Evolutionary conservation across 2,329 filamentous ascomycete genomes (phyloP).

Genomic region (Rhynchosporium graminicola): DNA sequence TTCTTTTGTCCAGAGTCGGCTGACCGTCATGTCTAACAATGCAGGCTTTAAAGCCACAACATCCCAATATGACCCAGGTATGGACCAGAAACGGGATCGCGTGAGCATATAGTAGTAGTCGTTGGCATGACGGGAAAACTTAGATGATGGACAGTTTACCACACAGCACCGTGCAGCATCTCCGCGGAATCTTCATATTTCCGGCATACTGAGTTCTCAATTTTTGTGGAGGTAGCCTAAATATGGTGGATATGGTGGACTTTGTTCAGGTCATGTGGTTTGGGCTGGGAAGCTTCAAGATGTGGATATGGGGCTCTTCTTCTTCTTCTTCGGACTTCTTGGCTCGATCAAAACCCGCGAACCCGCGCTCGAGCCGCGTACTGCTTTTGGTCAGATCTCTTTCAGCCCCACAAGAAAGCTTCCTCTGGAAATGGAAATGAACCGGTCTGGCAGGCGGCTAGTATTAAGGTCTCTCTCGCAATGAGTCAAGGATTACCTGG

Average conservation of each 20-base stretch:
- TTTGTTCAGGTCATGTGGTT: too few relatives aligned
- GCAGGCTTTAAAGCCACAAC: neutral
- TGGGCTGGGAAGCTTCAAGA: neutral
- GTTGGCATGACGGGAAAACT: too few relatives aligned
- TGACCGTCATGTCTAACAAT: constrained; percentile 7
- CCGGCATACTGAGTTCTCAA: neutral
- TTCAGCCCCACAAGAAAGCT: too few relatives aligned
- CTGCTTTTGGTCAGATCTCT: too few relatives aligned
- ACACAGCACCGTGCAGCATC: neutral
- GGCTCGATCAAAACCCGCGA: neutral
- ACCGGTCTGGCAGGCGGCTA: neutral
- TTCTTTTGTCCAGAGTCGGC: neutral
- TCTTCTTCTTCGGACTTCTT: neutral
- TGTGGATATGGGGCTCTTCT: neutral
- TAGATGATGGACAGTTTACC: too few relatives aligned
- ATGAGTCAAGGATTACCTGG: too few relatives aligned
- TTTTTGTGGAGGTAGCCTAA: neutral
- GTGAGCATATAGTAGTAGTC: too few relatives aligned
- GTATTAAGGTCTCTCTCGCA: constrained; percentile 7
- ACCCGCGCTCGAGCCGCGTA: too few relatives aligned
- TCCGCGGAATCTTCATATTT: constrained; percentile 1
- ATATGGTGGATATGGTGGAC: too few relatives aligned
- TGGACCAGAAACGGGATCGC: too few relatives aligned
- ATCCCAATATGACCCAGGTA: too few relatives aligned
- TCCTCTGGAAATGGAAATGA: constrained; percentile 6